phyloP scores from a whole-genome alignment of 495 filamentous ascomycete species.

The Sordaria brevicollis region DNA sequence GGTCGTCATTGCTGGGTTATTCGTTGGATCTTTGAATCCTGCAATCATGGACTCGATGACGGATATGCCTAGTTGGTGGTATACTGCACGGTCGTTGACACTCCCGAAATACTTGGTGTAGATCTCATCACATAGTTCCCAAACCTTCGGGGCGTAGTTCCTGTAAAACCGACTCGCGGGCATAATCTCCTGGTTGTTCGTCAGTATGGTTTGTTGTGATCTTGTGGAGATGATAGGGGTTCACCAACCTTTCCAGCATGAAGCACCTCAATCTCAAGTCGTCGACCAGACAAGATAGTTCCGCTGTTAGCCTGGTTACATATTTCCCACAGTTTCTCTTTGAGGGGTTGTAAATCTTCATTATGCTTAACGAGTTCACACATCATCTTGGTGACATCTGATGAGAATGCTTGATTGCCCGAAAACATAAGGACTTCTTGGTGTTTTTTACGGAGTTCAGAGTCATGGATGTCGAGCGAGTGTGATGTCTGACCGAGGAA shows the following conservation, averaged over 20 bases:
- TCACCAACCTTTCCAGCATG: constrained; percentile 33
- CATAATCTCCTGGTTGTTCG: constrained; percentile 19
- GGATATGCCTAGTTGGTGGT: constrained; percentile 27
- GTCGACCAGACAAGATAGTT: constrained; percentile 24
- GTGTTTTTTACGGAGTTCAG: constrained; percentile 26
- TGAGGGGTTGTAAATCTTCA: constrained; percentile 12
- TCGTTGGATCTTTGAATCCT: constrained; percentile 7
- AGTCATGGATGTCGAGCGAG: constrained; percentile 20
- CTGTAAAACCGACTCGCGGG: constrained; percentile 19
- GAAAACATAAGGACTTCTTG: constrained; percentile 11
- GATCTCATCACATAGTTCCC: constrained; percentile 26
- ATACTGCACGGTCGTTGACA: constrained; percentile 18
- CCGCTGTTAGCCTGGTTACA: constrained; percentile 19
- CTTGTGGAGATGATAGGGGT: not conserved
- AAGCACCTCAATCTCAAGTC: constrained; percentile 35
- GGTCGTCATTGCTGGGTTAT: not conserved
- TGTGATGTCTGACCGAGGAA: constrained; percentile 15
- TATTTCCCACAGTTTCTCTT: constrained; percentile 15
- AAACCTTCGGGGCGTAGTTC: constrained; percentile 23
- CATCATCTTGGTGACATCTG: constrained; percentile 20
- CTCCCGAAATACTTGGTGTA: constrained; percentile 18
- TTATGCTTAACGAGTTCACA: constrained; percentile 16
- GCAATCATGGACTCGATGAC: constrained; percentile 26
- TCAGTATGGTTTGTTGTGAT: constrained; percentile 6
- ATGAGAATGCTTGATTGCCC: constrained; percentile 15